Conservation (phyloP, 768 basidiomycete genomes). For the Boletus rubropictus region DNA sequence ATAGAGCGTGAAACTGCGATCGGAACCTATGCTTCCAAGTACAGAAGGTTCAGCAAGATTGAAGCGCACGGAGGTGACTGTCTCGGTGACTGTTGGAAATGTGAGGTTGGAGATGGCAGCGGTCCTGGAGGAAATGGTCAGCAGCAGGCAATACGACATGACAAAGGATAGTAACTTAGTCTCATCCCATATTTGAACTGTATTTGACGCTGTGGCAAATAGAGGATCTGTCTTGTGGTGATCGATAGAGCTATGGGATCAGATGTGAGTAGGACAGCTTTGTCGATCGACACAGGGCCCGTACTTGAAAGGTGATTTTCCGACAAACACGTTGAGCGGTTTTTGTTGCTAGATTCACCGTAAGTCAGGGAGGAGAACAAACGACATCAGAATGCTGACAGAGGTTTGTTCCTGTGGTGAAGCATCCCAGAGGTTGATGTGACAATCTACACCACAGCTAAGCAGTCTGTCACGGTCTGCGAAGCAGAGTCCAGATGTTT, state of each 20-base stretch:
- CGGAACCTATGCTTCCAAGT: constrained; percentile 91
- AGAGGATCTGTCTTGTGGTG: constrained; percentile 86
- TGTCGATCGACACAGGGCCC: constrained; percentile 15
- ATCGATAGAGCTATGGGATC: constrained; percentile 69
- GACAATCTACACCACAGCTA: constrained; percentile 79
- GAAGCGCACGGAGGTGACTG: constrained; percentile 82
- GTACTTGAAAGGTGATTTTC: constrained; percentile 90
- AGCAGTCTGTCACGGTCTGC: constrained; percentile 56
- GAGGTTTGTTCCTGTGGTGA: constrained; percentile 34
- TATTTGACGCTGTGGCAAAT: constrained; percentile 90
- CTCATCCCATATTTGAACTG: constrained; percentile 97
- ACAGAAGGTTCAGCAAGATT: constrained; percentile 92
- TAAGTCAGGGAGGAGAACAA: neutral
- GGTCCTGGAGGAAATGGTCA: constrained; percentile 44
- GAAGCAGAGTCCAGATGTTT: constrained; percentile 78
- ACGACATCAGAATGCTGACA: constrained; percentile 26
- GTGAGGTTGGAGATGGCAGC: constrained; percentile 82
- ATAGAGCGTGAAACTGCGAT: constrained; percentile 93
- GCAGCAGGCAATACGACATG: neutral
- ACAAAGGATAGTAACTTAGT: constrained; percentile 53
- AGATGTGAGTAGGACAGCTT: neutral
- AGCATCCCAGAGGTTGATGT: constrained; percentile 75
- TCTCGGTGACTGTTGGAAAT: constrained; percentile 84
- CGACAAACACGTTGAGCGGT: constrained; percentile 75
- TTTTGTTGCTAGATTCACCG: constrained; percentile 31